Evolutionary conservation across 176 grass and related monocot genomes (phyloP).

Genomic region (Leersia perrieri): DNA sequence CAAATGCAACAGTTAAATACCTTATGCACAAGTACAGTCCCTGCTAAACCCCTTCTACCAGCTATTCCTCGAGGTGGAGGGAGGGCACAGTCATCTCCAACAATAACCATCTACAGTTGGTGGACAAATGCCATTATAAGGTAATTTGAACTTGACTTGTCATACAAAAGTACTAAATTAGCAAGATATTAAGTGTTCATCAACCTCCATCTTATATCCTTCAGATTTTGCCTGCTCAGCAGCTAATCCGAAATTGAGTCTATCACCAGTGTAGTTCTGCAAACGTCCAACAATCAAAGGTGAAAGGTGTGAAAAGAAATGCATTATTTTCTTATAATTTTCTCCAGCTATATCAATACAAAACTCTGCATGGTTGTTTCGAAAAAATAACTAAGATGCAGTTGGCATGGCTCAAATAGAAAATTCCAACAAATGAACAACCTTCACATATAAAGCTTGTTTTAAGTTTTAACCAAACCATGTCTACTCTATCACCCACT

Average conservation of each 20-base stretch:
- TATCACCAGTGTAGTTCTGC: constrained; percentile 99
- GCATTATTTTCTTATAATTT: no score
- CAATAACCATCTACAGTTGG: constrained; percentile 86
- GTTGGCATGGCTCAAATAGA: neutral
- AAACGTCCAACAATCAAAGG: constrained; percentile 37
- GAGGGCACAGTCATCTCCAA: constrained; percentile 99
- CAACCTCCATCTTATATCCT: constrained; percentile 97
- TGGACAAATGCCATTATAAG: constrained; percentile 26
- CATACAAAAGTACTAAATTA: neutral
- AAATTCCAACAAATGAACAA: neutral
- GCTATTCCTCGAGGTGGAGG: constrained; percentile 89
- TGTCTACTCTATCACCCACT: neutral
- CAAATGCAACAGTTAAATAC: constrained; percentile 40
- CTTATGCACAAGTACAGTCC: constrained; percentile 93
- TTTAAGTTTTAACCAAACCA: neutral
- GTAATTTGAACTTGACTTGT: neutral
- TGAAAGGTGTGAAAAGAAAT: constrained; percentile 26
- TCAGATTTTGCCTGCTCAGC: constrained; percentile 99
- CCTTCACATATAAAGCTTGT: neutral
- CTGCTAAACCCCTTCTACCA: constrained; percentile 97
- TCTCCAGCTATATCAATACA: no score
- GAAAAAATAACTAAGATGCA: neutral
- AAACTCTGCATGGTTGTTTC: no score
- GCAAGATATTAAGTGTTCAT: constrained; percentile 11
- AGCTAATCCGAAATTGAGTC: constrained; percentile 99